A percentile compares a stretch with the other conserved stretches of the same genome.
These are phyloP conservation scores for Phylloporus scabripes DNA, from an alignment of 768 basidiomycete genomes.

Conservation along the genomic window DNA sequence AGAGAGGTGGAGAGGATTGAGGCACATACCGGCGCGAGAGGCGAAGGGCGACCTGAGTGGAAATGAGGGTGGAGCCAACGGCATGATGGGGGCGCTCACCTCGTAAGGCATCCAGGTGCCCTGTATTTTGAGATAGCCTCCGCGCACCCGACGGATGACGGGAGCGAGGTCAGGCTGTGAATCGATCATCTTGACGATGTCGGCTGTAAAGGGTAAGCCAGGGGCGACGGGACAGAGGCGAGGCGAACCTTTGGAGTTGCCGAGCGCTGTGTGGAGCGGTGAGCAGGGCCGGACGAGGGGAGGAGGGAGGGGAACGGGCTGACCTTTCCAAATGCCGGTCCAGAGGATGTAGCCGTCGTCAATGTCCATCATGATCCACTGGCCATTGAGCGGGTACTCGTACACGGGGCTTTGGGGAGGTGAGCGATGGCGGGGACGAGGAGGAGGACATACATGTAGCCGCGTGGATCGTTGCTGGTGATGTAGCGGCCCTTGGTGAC, in stretches of 20 bases:
- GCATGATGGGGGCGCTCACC: conserved; percentile 35
- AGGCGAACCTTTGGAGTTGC: conserved; percentile 60
- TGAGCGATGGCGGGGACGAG: neutral
- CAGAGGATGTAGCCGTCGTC: conserved; percentile 89
- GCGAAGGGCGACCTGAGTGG: conserved; percentile 63
- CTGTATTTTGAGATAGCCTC: conserved; percentile 87
- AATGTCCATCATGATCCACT: conserved; percentile 96
- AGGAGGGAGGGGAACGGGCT: conserved; percentile 11
- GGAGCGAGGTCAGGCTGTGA: conserved; percentile 83
- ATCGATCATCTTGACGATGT: conserved; percentile 91
- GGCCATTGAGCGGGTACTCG: conserved; percentile 83
- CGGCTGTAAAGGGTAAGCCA: conserved; percentile 47
- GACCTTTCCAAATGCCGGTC: conserved; percentile 95
- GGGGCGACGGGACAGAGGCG: neutral
- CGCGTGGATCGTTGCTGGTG: conserved; percentile 82
- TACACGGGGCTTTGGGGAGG: conserved; percentile 61
- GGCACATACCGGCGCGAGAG: conserved; percentile 67
- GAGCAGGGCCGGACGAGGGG: neutral
- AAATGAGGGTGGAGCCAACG: conserved; percentile 20
- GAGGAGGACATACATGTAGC: conserved; percentile 64
- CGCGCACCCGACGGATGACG: conserved; percentile 77
- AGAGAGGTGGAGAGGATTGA: conserved; percentile 9
- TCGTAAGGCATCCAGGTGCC: conserved; percentile 95
- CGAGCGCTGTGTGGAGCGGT: conserved; percentile 50
- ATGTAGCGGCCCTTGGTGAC: conserved; percentile 85